Evolutionary conservation across 148 eudicot genomes (phyloP).

Genomic region (Vaccinium corymbosum): DNA sequence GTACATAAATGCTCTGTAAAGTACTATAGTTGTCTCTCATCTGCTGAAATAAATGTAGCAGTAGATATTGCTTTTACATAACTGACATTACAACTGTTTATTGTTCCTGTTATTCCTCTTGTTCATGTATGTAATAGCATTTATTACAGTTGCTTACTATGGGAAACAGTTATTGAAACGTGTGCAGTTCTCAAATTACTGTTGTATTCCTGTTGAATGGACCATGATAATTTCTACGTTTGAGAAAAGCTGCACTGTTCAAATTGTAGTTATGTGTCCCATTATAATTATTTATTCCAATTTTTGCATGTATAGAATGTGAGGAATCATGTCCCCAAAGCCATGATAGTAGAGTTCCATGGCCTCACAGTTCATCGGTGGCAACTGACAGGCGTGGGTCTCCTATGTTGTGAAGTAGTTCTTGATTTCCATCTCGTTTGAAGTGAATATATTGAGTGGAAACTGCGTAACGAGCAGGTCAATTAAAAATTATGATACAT

Average conservation of each 20-base stretch:
- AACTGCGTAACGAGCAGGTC: background rate
- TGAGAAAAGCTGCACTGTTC: background rate
- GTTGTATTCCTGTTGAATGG: background rate
- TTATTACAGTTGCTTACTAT: background rate
- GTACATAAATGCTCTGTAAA: constrained; percentile 22
- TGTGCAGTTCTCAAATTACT: background rate
- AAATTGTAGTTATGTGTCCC: background rate
- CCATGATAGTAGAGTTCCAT: background rate
- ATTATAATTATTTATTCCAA: background rate
- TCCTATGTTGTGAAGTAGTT: background rate
- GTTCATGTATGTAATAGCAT: background rate
- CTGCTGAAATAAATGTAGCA: background rate
- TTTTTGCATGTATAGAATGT: background rate
- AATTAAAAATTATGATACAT: background rate
- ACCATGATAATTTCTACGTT: background rate
- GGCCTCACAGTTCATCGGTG: background rate
- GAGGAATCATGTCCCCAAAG: background rate
- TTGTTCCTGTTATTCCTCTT: background rate
- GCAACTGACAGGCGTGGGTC: background rate
- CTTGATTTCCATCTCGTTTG: background rate
- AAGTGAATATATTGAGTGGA: background rate
- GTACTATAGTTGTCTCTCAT: background rate
- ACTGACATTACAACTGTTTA: background rate
- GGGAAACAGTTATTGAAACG: background rate
- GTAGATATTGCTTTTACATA: background rate